Evolutionary conservation across 352 stramenopile genomes (phyloP), one percentile per base, ranked within the genome.

Genomic region (Pythium brassicae): DNA sequence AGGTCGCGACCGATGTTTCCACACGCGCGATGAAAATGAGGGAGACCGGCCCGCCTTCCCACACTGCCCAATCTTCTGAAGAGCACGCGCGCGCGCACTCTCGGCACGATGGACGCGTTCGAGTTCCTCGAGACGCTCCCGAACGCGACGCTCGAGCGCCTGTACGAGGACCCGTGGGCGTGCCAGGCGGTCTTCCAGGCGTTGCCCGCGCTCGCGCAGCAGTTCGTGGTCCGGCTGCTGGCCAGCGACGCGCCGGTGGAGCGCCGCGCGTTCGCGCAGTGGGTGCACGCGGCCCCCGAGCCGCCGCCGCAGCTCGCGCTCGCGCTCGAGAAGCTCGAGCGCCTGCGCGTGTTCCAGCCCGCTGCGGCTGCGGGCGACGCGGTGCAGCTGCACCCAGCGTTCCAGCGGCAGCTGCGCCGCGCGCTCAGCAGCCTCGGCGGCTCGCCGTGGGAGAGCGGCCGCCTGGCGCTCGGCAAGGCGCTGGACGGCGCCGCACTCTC

Each of bases 181-280:
- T 96, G 88, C 55, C 83, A 94, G 60, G 88, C 88, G 17, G 79
- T 97, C 5, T 92, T 95, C 63, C 86, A 95, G 71, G 83, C 86
- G 23, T 76, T 97, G 14, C 76, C 81, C 17, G 63, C 87, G 12
- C 78, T 97, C 22, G 82, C 86, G 19, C 88, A 97, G 68, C 88
- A 97, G 69, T 94, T 96, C 48, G 84, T 96, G 1, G 90, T 96
- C 79, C 87, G 87, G 4, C 71, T 96, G 52, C 66, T 96, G 43
- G 76, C 78, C 23, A 86, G 72, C 15, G 76, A 88, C 46, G 63
- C 63, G 46, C 57, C 69, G 0, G 68, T 92, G 29, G 55, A 63
- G 34, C 74, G 71, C 50, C 61, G 67, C 10, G 59, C 80, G 65
- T 71, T 95, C 34, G 72, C 86, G 57, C 68, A 78, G 50, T 95